phyloP scores from a whole-genome alignment of 1,139 yeast species.

The Candida sp. region DNA sequence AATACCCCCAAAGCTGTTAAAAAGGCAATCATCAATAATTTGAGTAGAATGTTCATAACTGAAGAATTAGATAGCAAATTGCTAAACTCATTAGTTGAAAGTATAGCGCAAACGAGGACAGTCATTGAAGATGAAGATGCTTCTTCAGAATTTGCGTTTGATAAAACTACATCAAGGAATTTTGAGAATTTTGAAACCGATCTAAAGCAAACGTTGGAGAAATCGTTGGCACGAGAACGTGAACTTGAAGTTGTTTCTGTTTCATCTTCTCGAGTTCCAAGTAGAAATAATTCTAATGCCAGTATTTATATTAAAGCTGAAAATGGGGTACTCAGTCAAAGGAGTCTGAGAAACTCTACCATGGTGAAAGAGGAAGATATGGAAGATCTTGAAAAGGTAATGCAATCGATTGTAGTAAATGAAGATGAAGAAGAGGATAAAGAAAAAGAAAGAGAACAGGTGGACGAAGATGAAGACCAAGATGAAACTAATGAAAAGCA shows the following conservation, averaged over 20 bases:
- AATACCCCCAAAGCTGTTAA: constrained; percentile 52
- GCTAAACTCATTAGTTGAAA: constrained; percentile 29
- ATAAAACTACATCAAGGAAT: constrained; percentile 42
- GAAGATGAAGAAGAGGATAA: constrained; percentile 7
- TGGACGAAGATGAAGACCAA: constrained; percentile 10
- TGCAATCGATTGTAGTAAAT: constrained; percentile 4
- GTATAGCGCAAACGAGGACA: constrained; percentile 30
- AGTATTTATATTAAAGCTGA: constrained; percentile 8
- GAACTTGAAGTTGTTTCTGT: constrained; percentile 7
- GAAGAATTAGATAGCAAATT: constrained; percentile 26
- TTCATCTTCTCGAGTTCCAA: constrained; percentile 3
- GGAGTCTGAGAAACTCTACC: background rate
- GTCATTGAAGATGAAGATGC: constrained; percentile 20
- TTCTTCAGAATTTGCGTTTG: constrained; percentile 33
- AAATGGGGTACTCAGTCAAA: constrained; percentile 2
- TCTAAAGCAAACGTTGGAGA: constrained; percentile 24
- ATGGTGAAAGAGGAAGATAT: constrained; percentile 9
- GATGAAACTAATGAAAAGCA: constrained; percentile 19
- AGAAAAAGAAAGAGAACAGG: constrained; percentile 5
- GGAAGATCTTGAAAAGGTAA: constrained; percentile 5
- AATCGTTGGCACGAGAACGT: constrained; percentile 21
- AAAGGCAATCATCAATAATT: constrained; percentile 51
- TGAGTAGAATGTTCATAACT: constrained; percentile 44
- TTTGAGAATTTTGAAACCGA: constrained; percentile 40
- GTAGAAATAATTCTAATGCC: constrained; percentile 13